These are phyloP conservation scores for Davidsoniella virescens DNA, from an alignment of 2,329 filamentous ascomycete species.

Conservation along the genomic window DNA sequence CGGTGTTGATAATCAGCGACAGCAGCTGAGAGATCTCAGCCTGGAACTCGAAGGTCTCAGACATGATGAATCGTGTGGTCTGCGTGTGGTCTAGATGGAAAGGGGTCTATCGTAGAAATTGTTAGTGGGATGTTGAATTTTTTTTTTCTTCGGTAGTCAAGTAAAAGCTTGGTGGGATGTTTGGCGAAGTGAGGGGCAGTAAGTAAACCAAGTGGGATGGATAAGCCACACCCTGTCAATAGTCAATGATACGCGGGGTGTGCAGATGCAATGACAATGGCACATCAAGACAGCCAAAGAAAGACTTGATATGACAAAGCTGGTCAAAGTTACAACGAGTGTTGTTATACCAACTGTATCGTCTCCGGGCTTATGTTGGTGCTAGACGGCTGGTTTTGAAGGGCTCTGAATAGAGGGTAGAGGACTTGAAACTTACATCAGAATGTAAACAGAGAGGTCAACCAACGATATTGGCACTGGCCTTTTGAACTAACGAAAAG, in stretches of 20 bases:
- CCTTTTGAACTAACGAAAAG: constrained; percentile 11
- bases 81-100: background rate
- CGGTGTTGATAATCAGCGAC: constrained; percentile 99
- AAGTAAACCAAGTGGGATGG: background rate
- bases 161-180: background rate
- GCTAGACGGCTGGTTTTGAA: too few species aligned
- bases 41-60: constrained; percentile 99
- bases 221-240: constrained; percentile 5
- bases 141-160: background rate
- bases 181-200: constrained; percentile 8
- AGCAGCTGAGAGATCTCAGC: constrained; percentile 99
- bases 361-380: too few species aligned
- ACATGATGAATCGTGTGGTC: constrained; percentile 15
- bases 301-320: background rate
- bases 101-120: constrained; percentile 5
- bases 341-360: too few species aligned
- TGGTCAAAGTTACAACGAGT: too few species aligned
- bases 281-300: too few species aligned
- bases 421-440: constrained; percentile 14
- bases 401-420: too few species aligned
- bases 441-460: constrained; percentile 11
- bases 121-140: background rate
- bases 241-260: background rate
- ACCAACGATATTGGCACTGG: constrained; percentile 10
- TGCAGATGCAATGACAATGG: background rate